These are phyloP conservation scores for Paralagenidium karlingii DNA, from an alignment of 352 stramenopile genomes.

Conservation along the genomic window DNA sequence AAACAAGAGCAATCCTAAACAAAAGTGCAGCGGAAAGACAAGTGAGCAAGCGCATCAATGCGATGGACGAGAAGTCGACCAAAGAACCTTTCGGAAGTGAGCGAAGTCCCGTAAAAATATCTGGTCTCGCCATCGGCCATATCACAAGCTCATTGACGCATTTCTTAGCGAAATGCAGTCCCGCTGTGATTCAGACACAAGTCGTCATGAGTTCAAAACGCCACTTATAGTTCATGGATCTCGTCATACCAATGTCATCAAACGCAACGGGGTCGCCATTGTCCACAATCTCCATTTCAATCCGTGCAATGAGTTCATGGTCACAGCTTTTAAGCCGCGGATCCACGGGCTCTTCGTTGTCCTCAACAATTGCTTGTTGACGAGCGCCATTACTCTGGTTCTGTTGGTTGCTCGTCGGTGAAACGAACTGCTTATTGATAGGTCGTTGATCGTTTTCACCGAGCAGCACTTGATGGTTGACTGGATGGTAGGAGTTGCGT, in stretches of 20 bases:
- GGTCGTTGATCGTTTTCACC: constrained; percentile 10
- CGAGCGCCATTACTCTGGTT: not conserved
- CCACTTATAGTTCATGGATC: no score
- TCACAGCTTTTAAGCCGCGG: constrained; percentile 90
- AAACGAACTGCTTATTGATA: not conserved
- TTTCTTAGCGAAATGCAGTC: constrained; percentile 94
- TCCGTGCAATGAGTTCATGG: constrained; percentile 92
- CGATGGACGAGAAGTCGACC: no score
- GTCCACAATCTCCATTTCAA: constrained; percentile 97
- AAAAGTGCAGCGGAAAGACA: not conserved
- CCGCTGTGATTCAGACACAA: constrained; percentile 43
- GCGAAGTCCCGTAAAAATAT: constrained; percentile 95
- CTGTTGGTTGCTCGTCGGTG: not conserved
- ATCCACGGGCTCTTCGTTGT: constrained; percentile 81
- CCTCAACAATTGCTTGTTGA: constrained; percentile 3
- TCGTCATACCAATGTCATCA: constrained; percentile 90
- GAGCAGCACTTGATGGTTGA: constrained; percentile 61
- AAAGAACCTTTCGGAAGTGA: constrained; percentile 82
- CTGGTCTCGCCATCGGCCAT: constrained; percentile 95
- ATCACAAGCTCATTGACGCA: constrained; percentile 98
- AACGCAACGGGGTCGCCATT: constrained; percentile 89
- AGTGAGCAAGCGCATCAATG: constrained; percentile 1
- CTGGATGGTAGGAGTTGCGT: constrained; percentile 44
- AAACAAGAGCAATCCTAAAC: constrained; percentile 88
- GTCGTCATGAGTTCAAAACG: not conserved